phyloP scores from a whole-genome alignment of 129 eudicot genomes.

The Dittrichia graveolens region DNA sequence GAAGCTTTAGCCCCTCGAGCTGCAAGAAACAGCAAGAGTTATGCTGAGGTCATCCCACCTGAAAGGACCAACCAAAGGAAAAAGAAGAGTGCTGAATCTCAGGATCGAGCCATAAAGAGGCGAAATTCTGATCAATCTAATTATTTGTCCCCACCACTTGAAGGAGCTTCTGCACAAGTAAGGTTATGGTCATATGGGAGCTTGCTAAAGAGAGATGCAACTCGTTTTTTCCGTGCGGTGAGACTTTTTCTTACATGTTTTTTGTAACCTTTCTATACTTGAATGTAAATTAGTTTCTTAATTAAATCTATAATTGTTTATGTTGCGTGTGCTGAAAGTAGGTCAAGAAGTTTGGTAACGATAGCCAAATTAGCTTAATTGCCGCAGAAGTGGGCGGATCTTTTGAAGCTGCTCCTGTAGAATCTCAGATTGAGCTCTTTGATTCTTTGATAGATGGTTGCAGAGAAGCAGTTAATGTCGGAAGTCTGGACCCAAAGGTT shows the following conservation, averaged over 20 bases:
- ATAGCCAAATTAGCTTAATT: conserved; percentile 78
- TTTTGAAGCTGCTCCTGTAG: conserved; percentile 88
- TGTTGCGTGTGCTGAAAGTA: conserved; percentile 18
- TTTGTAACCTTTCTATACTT: neutral
- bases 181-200: conserved; percentile 96
- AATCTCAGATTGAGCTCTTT: conserved; percentile 92
- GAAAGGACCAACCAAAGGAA: conserved; percentile 73
- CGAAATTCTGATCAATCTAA: conserved; percentile 64
- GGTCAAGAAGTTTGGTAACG: conserved; percentile 96
- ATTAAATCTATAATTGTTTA: too few relatives aligned
- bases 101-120: conserved; percentile 62
- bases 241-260: conserved; percentile 32
- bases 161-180: conserved; percentile 91
- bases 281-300: too few relatives aligned
- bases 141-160: conserved; percentile 66
- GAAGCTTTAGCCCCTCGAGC: conserved; percentile 97
- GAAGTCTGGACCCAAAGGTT: conserved; percentile 72
- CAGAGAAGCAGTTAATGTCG: conserved; percentile 78
- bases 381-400: conserved; percentile 93
- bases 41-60: conserved; percentile 68
- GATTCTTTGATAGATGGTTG: conserved; percentile 92
- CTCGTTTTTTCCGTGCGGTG: conserved; percentile 89
- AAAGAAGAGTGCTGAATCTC: conserved; percentile 72
- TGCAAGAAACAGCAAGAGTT: conserved; percentile 86
- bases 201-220: conserved; percentile 92